Evolutionary conservation across 441 rosid genomes (phyloP), one percentile per base, ranked within the genome.

Genomic region (Gossypium davidsonii): DNA sequence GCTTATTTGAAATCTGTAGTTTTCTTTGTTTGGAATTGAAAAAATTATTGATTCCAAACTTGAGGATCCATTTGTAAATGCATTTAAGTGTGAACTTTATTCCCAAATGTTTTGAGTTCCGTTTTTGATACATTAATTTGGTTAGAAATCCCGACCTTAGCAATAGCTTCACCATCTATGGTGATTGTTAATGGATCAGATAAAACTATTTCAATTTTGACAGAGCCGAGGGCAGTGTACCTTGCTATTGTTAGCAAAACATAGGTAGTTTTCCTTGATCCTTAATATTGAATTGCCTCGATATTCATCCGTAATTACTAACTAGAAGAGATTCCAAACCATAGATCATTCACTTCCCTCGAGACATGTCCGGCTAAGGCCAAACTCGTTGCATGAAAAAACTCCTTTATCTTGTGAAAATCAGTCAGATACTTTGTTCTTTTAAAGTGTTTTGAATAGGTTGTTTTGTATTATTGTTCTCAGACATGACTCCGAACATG

Each of bases 191-290:
- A 53, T 69, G 5, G 72, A 28, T 28, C 49, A 3, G 61, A 11
- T 18, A 51, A 69, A 69, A 15, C 72, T 69, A n/a, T 23, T 53
- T 18, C 31, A 18, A 31, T 53, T 31, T 52, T 69, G 62, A 53
- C 62, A 34, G 10, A 31, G 57, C 21, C 2, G 57, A 49, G 53
- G 53, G 53, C n/a, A n/a, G 53, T 34, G 39, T 34, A 34, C 39
- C 39, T 34, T 34, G 39, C 8, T 34, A 34, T 34, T 34, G 39
- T 34, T 34, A 34, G 39, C 39, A 34, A 17, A 25, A 26, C 44
- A 3, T 51, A 51, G 71, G 59, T 15, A 4, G 44, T 28, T 67
- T 23, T 44, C 44, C 37, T 23, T 11, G 28, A 57, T 25, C 42
- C 25, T 58, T 23, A 4, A 12, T 8, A 49, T 67, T 4, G 8